Conservation (phyloP, 441 rosid species). For the Kokia cookei region DNA sequence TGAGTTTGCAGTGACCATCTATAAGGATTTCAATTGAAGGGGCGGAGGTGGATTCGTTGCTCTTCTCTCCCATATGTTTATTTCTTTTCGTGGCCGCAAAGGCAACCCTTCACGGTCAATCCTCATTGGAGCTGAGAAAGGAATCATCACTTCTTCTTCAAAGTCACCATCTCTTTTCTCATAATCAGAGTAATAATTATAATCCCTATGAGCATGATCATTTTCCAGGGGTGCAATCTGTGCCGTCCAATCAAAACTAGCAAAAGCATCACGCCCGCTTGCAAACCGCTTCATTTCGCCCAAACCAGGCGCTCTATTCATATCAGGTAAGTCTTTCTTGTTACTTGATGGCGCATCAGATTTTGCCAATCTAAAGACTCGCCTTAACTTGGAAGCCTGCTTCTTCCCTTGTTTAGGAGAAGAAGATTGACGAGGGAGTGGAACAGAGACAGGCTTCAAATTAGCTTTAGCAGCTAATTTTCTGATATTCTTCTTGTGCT, state of each 20-base stretch:
- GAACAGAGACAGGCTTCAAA: slow-evolving; percentile 5
- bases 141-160: slow-evolving; percentile 27
- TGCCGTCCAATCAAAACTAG: slow-evolving; percentile 61
- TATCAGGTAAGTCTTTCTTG: slow-evolving; percentile 19
- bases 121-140: slow-evolving; percentile 67
- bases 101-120: slow-evolving; percentile 20
- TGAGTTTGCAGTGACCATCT: slow-evolving; percentile 4
- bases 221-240: slow-evolving; percentile 45
- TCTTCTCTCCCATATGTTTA: slow-evolving; percentile 91
- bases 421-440: background rate
- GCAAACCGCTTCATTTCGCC: slow-evolving; percentile 79
- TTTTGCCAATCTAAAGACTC: slow-evolving; percentile 26
- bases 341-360: slow-evolving; percentile 14
- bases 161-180: slow-evolving; percentile 28
- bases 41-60: slow-evolving; percentile 72
- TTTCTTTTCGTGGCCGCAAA: slow-evolving; percentile 49
- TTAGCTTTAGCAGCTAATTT: background rate
- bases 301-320: slow-evolving; percentile 37
- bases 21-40: slow-evolving; percentile 37
- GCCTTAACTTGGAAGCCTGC: slow-evolving; percentile 25
- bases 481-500: slow-evolving; percentile 40
- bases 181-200: slow-evolving; percentile 45
- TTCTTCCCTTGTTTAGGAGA: slow-evolving; percentile 11
- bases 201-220: slow-evolving; percentile 24
- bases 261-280: slow-evolving; percentile 55